Evolutionary conservation across 108 stramenopile species (phyloP).

Genomic region (Skeletonema potamos): DNA sequence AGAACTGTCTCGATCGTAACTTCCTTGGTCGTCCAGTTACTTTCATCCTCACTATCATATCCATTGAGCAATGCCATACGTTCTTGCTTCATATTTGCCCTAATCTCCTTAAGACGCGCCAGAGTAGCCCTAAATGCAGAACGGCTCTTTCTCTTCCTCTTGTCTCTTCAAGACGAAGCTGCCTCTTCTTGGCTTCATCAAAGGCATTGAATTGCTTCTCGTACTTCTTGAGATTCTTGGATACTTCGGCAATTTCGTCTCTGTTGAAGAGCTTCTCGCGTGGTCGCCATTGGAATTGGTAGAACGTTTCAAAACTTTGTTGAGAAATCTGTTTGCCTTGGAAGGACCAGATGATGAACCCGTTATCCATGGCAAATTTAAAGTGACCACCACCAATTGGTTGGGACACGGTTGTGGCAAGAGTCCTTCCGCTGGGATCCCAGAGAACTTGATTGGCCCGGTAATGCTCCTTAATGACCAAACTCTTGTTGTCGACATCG

Average conservation of each 20-base stretch:
- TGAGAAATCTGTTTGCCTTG: constrained; percentile 91
- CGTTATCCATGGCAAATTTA: constrained; percentile 97
- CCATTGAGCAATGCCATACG: constrained; percentile 71
- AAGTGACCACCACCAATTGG: constrained; percentile 93
- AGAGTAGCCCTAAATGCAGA: constrained; percentile 66
- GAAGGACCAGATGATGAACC: constrained; percentile 94
- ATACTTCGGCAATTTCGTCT: constrained; percentile 76
- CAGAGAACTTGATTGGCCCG: constrained; percentile 92
- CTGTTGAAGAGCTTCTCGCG: constrained; percentile 85
- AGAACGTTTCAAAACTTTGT: constrained; percentile 90
- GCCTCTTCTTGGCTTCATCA: constrained; percentile 88
- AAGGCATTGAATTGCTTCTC: constrained; percentile 95
- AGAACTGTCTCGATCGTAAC: constrained; percentile 77
- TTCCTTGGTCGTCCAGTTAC: constrained; percentile 63
- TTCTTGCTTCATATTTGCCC: constrained; percentile 61
- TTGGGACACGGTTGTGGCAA: constrained; percentile 90
- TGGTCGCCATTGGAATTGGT: constrained; percentile 95
- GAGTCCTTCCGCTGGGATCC: constrained; percentile 93
- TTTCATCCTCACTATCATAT: constrained; percentile 86
- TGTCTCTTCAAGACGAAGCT: constrained; percentile 78
- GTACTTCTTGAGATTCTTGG: constrained; percentile 94
- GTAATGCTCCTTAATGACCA: constrained; percentile 91
- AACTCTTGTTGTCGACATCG: constrained; percentile 86
- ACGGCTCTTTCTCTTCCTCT: constrained; percentile 77
- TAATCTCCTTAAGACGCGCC: constrained; percentile 58